Base-by-base conservation (phyloP, 2,329 filamentous ascomycete species). In the Leptographium wingfieldii region DNA sequence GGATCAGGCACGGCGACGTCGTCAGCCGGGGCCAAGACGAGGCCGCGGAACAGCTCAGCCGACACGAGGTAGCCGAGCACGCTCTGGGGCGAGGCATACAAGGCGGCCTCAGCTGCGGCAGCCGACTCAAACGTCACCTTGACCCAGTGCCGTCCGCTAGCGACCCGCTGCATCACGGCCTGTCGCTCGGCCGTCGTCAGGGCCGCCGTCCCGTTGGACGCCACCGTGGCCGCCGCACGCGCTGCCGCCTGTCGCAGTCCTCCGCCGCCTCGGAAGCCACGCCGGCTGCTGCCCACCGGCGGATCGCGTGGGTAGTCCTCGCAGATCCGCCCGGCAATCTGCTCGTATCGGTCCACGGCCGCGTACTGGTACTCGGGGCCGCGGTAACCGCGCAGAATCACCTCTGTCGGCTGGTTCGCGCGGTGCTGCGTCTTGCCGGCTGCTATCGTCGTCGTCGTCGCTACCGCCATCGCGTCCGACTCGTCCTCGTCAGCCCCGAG, bases 261-360 rank as follows among this genome's bases (percentile, higher is more conserved):
- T 92, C 61, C 87, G 80, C 60, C 80, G 78, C 55, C 33, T 14
- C 38, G 38, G 14, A 48, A 10, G 5, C 25, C 38, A 0, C 40
- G 29, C 14, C 55, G 40, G 27, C 55, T 22, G 68, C 83, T 81
- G 63, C 85, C 80, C 60, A 83, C 78, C 3, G 89, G 88, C n/a
- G 92, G 87, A 64, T 88, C 85, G 63, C 92, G 85, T 10, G 91
- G 84, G 72, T 97, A 97, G 73, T 96, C 92, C 74, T 97, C 92
- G 72, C 92, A 92, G 69, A 96, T 90, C 63, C 83, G 76, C 31
- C 92, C 92, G 7, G 89, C 92, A 51, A 95, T 84, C 62, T 86
- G 82, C 75, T 96, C 92, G 74, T 88, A 97, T 73, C 90, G 89
- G 66, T 88, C 85, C 66, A 97, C 86, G 40, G 91, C 91, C 33